Evolutionary conservation across 257 asterid genomes (phyloP).

Genomic region (Voacanga thouarsii): DNA sequence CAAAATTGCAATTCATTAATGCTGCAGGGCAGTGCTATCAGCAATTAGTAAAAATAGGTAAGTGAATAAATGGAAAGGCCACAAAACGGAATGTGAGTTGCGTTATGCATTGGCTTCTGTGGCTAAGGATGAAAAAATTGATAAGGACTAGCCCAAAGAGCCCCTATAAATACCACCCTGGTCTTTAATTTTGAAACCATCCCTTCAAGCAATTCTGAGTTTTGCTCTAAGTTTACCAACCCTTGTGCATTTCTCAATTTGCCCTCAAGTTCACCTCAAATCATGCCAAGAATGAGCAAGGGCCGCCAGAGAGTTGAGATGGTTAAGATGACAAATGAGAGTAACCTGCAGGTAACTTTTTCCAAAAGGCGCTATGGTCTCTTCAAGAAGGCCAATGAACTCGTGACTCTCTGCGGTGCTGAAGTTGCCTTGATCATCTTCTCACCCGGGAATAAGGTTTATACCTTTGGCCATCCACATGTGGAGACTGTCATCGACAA

Average conservation of each 20-base stretch:
- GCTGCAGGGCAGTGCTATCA: too few relatives aligned
- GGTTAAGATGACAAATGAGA: slow-evolving; percentile 37
- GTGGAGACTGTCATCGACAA: slow-evolving; percentile 33
- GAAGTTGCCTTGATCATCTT: slow-evolving; percentile 38
- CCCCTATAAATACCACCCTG: not conserved
- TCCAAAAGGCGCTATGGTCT: slow-evolving; percentile 46
- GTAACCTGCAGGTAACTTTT: slow-evolving; percentile 41
- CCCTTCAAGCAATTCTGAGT: not conserved
- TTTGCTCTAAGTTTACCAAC: not conserved
- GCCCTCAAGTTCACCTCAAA: not conserved
- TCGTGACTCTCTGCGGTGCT: slow-evolving; percentile 33
- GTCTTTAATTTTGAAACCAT: not conserved
- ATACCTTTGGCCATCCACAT: slow-evolving; percentile 40
- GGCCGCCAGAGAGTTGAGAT: slow-evolving; percentile 46
- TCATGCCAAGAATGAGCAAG: slow-evolving; percentile 27
- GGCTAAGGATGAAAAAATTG: not conserved
- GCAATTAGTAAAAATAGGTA: too few relatives aligned
- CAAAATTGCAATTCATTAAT: too few relatives aligned
- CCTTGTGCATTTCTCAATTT: not conserved
- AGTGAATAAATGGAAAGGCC: too few relatives aligned
- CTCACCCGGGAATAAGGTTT: slow-evolving; percentile 38
- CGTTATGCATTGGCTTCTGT: too few relatives aligned
- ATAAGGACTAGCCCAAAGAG: not conserved
- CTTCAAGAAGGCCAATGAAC: slow-evolving; percentile 42
- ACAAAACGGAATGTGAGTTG: too few relatives aligned